Base-by-base conservation (phyloP, 2,329 filamentous ascomycete genomes). In the Pseudocercospora eumusae region DNA sequence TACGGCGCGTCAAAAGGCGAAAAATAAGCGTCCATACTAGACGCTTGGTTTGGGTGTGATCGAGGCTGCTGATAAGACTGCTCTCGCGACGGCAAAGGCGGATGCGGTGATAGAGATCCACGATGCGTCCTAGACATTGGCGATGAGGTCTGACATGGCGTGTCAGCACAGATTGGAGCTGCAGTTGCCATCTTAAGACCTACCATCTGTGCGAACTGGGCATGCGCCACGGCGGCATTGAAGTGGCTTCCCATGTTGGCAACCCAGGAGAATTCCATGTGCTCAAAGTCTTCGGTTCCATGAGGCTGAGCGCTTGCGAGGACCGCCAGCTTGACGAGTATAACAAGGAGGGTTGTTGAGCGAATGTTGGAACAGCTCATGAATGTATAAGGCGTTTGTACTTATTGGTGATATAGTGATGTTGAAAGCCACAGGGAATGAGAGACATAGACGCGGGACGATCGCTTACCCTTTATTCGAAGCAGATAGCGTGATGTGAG, bases 121-220 rank as follows among this genome's bases (percentile, higher is more conserved):
- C 21, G 40, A 6, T 6, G n/a, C 21, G 31, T 25, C 20, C 52
- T 25, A 44, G 54, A 33, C 49, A 61, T 61, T 4, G 59, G 59
- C 42, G 62, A 64, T 10, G 50, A 54, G 11, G 44, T 55, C 59
- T 59, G 27, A 23, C 28, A 9, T 5, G 2, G 28, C 10, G 21
- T 10, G 23, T 64, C 36, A 62, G 62, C 36, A 36, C 42, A 28
- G 8, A 21, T 31, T 33, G 20, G 18, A 15, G 9, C 9, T 23
- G n/a, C 5, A 10, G 3, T 3, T 9, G 11, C 5, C 15, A 11
- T 20, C 23, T 52, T 25, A 13, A 53, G 15, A 25, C 59, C 15
- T 61, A 64, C 62, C 62, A 64, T 47, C n/a, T 56, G 49, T 20
- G 56, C 52, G 42, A 33, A 59, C 31, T 58, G 59, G 7, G 49